Conservation (phyloP, 371 early-diverging fungal species). For the Haplosporangium sp. region DNA sequence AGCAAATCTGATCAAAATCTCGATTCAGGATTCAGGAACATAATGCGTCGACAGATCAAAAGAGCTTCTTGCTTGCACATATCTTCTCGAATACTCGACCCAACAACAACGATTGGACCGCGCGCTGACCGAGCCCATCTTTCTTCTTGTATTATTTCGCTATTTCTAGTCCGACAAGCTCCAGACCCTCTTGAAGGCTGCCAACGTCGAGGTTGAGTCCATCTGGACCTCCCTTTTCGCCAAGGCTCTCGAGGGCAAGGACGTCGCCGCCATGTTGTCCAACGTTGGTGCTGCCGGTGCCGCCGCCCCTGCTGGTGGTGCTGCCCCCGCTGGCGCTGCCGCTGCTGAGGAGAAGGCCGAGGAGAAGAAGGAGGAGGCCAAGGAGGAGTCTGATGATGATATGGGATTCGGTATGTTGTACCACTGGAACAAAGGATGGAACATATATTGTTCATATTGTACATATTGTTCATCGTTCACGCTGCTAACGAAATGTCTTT, state of each 20-base stretch:
- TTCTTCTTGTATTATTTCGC: neutral
- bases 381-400: constrained; percentile 94
- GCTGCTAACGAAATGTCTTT: constrained; percentile 7
- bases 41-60: no score
- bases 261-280: constrained; percentile 89
- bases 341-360: constrained; percentile 68
- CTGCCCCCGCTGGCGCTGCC: constrained; percentile 63
- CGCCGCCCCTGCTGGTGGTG: constrained; percentile 74
- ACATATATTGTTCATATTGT: neutral
- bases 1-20: no score
- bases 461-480: neutral
- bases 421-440: neutral
- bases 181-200: constrained; percentile 89
- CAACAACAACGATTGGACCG: no score
- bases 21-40: no score
- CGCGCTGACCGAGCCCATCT: constrained; percentile 13
- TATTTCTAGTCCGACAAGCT: constrained; percentile 94
- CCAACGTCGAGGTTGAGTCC: constrained; percentile 93
- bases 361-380: constrained; percentile 80
- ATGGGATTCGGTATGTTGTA: constrained; percentile 86
- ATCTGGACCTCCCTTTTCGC: constrained; percentile 97
- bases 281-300: constrained; percentile 91
- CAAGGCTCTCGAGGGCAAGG: constrained; percentile 97
- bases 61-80: neutral
- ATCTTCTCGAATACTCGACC: no score